Percentiles rank a stretch among this genome's conserved stretches.
Evolutionary conservation across 345 rosid species (phyloP).

Genomic region (Syzygium aromaticum): DNA sequence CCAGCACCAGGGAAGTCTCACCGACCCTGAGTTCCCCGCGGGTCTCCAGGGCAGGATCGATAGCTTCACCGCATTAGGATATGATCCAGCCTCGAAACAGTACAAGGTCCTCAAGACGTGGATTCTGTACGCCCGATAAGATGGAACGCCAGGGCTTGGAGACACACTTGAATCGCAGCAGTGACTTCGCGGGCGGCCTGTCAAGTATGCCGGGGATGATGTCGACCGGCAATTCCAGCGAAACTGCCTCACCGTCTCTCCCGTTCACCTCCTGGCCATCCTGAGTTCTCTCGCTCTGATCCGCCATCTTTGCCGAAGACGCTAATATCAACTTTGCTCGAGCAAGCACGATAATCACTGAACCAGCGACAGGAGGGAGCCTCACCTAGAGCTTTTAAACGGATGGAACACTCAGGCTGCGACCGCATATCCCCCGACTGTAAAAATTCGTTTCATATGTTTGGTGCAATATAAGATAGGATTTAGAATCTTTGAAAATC

Average conservation of each 20-base stretch:
- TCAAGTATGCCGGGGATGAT: not conserved
- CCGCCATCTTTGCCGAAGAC: not conserved
- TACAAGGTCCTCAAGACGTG: slow-evolving; percentile 4
- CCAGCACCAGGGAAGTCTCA: not conserved
- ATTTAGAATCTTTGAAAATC: too few species aligned
- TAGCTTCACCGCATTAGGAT: not conserved
- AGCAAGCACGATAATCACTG: not conserved
- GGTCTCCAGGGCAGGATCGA: not conserved
- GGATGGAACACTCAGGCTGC: not conserved
- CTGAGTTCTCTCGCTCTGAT: not conserved
- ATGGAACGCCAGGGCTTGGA: too few species aligned
- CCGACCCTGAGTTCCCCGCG: not conserved
- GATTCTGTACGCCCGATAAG: not conserved
- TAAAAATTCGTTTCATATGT: too few species aligned
- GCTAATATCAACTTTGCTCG: not conserved
- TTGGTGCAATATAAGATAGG: too few species aligned
- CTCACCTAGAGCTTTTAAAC: not conserved
- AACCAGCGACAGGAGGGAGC: not conserved
- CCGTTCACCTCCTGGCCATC: not conserved
- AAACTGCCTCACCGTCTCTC: not conserved
- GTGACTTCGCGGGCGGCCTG: not conserved
- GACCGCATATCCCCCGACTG: too few species aligned
- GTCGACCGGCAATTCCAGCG: not conserved
- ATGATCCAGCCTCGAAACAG: not conserved
- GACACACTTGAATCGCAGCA: not conserved